phyloP scores from a whole-genome alignment of 2,329 filamentous ascomycete genomes.

The Cytospora schulzeri region DNA sequence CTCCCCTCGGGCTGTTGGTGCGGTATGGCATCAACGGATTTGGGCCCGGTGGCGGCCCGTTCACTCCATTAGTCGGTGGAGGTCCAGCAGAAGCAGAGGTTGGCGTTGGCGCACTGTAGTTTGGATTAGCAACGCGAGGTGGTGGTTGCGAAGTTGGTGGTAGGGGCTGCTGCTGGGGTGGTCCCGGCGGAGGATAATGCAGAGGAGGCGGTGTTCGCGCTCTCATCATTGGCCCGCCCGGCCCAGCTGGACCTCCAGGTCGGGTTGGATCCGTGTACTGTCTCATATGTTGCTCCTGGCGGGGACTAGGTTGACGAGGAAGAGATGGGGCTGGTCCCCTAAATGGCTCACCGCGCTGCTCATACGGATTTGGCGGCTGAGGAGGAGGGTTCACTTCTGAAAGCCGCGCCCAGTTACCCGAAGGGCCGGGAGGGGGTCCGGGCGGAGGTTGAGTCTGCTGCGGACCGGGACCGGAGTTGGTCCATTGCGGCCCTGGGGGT shows the following conservation, averaged over 20 bases:
- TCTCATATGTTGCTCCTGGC: constrained; percentile 69
- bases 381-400: constrained; percentile 78
- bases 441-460: constrained; percentile 46
- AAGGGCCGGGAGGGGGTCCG: constrained; percentile 55
- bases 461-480: constrained; percentile 70
- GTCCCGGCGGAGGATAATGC: constrained; percentile 57
- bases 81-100: constrained; percentile 42
- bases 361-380: constrained; percentile 79
- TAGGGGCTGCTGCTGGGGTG: constrained; percentile 44
- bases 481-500: constrained; percentile 88
- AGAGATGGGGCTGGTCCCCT: constrained; percentile 66
- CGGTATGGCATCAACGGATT: constrained; percentile 71
- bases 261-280: constrained; percentile 70
- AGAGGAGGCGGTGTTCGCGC: constrained; percentile 47
- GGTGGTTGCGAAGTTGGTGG: constrained; percentile 38
- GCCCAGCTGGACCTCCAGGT: constrained; percentile 34
- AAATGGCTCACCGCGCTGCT: constrained; percentile 70
- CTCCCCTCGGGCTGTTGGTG: constrained; percentile 77
- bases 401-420: constrained; percentile 65
- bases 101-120: constrained; percentile 58
- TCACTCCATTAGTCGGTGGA: constrained; percentile 42
- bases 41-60: constrained; percentile 48
- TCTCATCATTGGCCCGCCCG: constrained; percentile 26
- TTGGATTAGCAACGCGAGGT: constrained; percentile 62
- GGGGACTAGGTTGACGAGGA: constrained; percentile 74